Evolutionary conservation across 306 rosid species (phyloP), one percentile per base, ranked within the genome.

Genomic region (Myrica gale): DNA sequence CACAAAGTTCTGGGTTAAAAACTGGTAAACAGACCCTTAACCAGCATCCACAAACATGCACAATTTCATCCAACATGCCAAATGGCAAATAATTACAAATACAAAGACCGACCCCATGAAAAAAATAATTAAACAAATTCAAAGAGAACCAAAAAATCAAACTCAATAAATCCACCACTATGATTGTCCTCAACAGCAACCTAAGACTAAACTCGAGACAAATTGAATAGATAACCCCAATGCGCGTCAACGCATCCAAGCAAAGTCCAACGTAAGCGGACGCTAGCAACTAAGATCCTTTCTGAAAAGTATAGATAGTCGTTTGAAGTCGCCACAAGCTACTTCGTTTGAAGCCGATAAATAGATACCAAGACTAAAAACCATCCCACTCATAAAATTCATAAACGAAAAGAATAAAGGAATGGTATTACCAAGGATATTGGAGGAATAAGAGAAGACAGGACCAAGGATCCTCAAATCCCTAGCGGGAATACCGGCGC

Each of bases 381-480:
- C 5, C 12, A 47, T 7, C 43, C 5, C 9, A 46, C 8, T 12
- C 4, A 61, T 8, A 73, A 17, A 37, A 13, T 0, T 20, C 3
- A 17, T 20, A 32, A 44, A 4, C 39, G 26, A 20, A 4, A 47
- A 23, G 37, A 50, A 74, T 45, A 4, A 19, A 17, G 9, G 46
- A 41, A 62, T 76, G 32, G 58, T 37, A 76, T 74, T 90, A 95
- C 98, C 98, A 26, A 95, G 99, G 56, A 95, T 95, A 75, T 84
- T 95, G 32, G 97, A 95, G 67, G 99, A 90, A 45, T 95, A 93
- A 13, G 98, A 95, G 92, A 95, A 95, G 58, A 95, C 84, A 44
- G 99, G 99, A 69, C 99, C 99, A 20, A 95, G 83, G 55, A 92
- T 88, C 73, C 99, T 87, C 82, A 95, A 80, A 83, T 95, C 99